A percentile compares a stretch with the other conserved stretches of the same genome.
phyloP scores from a whole-genome alignment of 306 rosid genomes.

The Oxytropis ochrocephala region DNA sequence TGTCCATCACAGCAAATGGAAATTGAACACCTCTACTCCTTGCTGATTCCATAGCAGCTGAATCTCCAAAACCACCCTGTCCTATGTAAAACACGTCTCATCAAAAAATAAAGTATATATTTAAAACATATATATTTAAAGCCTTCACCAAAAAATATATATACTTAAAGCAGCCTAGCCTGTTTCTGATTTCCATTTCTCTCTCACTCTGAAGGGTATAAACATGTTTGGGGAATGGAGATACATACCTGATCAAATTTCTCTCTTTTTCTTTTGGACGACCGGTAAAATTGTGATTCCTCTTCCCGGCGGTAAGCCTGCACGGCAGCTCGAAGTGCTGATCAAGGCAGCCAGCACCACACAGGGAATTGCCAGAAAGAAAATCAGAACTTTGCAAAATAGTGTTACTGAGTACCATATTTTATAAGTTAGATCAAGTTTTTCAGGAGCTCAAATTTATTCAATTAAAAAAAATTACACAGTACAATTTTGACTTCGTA shows the following conservation, averaged over 20 bases:
- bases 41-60: conserved; percentile 46
- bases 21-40: conserved; percentile 93
- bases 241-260: conserved; percentile 77
- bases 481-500: not conserved
- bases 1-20: conserved; percentile 89
- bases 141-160: not conserved
- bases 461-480: not conserved
- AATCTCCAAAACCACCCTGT: conserved; percentile 78
- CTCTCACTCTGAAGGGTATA: not conserved
- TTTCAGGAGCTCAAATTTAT: not conserved
- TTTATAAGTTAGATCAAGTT: not conserved
- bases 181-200: not conserved
- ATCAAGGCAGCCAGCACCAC: conserved; percentile 24
- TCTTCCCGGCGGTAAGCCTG: conserved; percentile 90
- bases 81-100: conserved; percentile 38
- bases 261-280: conserved; percentile 80
- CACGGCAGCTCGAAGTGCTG: conserved; percentile 92
- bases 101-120: conserved; percentile 9
- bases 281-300: conserved; percentile 64
- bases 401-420: not conserved
- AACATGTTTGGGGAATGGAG: conserved; percentile 13
- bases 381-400: conserved; percentile 2
- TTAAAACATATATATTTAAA: not conserved
- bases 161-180: not conserved
- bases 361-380: conserved; percentile 1